These are phyloP conservation scores for Vaccinium macrocarpon DNA, from an alignment of 148 eudicot genomes.

Conservation along the genomic window DNA sequence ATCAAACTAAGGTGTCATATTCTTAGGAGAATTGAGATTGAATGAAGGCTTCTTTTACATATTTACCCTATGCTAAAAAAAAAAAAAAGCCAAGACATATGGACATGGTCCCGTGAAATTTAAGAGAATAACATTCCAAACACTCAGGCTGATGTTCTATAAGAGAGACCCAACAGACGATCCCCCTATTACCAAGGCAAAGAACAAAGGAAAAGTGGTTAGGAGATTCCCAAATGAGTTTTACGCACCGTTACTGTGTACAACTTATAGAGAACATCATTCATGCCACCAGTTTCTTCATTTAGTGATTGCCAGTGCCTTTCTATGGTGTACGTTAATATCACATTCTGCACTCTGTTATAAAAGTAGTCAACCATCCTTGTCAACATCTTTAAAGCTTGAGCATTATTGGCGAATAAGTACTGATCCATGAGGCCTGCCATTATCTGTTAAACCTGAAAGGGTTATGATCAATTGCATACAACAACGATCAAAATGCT, in stretches of 20 bases:
- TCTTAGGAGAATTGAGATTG: neutral
- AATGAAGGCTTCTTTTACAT: neutral
- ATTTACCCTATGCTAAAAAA: neutral
- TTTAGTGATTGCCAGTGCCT: constrained; percentile 71
- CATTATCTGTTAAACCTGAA: constrained; percentile 49
- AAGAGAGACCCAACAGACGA: neutral
- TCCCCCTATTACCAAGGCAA: neutral
- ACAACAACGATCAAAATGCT: neutral
- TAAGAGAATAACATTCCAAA: neutral
- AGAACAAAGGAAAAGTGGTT: neutral
- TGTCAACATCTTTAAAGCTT: constrained; percentile 69
- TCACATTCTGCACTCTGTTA: constrained; percentile 74
- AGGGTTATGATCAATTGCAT: neutral
- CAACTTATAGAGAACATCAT: constrained; percentile 72
- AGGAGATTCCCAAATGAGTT: neutral
- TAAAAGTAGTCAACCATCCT: constrained; percentile 86
- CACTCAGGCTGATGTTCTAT: neutral
- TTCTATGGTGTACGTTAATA: constrained; percentile 52
- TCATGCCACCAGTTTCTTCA: constrained; percentile 97
- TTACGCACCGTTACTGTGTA: constrained; percentile 68
- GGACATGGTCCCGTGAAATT: neutral
- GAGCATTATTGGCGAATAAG: constrained; percentile 49
- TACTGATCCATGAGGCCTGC: constrained; percentile 94
- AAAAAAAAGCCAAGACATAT: neutral
- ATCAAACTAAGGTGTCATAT: neutral